Base-by-base conservation (phyloP, 2,329 filamentous ascomycete genomes). In the Claviceps arundinis region DNA sequence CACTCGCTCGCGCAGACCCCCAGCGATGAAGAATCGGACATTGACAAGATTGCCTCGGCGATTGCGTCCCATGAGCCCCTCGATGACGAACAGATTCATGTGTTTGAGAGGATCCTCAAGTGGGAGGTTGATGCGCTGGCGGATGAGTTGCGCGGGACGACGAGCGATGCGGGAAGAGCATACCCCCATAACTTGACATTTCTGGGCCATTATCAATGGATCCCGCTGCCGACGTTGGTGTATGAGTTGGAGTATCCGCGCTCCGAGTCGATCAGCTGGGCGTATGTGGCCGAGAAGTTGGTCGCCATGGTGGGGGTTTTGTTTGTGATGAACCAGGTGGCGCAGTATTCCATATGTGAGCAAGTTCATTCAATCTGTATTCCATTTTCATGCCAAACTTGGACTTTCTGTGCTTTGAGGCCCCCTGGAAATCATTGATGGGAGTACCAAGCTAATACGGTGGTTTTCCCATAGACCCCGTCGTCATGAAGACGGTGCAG, bases 231-330 rank as follows among this genome's bases (percentile, higher is more conserved):
- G 3, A 90, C 86, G 0, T 70, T 89, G 4, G 84, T 89, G 14
- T 91, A 90, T 64, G 87, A 91, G 63, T 75, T 87, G 45, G 82
- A 87, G 59, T 90, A 90, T 60, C 86, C 87, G 2, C 77, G 84
- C 44, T 73, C 74, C 5, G 78, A 86, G 17, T 71, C 65, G 4
- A 84, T 87, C 57, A 81, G 85, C 65, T 89, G 85, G 85, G 73
- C 70, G 57, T 90, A 90, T 60, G 84, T 88, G 4, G 74, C 76
- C 6, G 86, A 90, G 65, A 90, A 90, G 65, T 68, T 75, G 1
- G 72, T 74, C 1, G 86, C 86, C 2, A 84, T 82, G 16, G 77
- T 89, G 54, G 86, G 86, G 6, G 73, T 87, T 52, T 78, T 89
- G 41, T 82, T 84, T 60, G 80, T 89, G 56, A 90, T 90, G 87